Evolutionary conservation across 139 green algal genomes (phyloP).

Genomic region (Chlorella sorokiniana): DNA sequence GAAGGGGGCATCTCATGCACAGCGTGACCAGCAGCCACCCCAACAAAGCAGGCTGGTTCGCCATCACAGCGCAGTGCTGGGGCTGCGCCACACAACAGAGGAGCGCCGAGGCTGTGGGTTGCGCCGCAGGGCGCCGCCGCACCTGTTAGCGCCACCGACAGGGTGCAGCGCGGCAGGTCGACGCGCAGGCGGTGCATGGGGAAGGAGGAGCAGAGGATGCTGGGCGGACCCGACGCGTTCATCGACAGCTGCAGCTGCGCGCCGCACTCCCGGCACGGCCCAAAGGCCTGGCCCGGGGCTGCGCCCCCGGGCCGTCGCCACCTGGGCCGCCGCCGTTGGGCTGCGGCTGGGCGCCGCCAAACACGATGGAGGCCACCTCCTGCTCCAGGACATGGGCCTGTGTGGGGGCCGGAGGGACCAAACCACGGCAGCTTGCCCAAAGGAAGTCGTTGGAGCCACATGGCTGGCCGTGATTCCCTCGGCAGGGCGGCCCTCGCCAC

Average conservation of each 20-base stretch:
- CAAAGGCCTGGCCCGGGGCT: slow-evolving; percentile 41
- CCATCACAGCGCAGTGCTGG: neutral
- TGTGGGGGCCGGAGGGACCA: neutral
- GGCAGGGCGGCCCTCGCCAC: neutral
- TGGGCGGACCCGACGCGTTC: slow-evolving; percentile 1
- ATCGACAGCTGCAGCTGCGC: slow-evolving; percentile 45
- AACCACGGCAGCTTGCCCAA: too few species aligned
- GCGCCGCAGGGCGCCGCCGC: neutral
- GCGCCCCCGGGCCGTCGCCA: slow-evolving; percentile 18
- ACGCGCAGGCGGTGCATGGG: slow-evolving; percentile 32
- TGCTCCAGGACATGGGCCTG: slow-evolving; percentile 22
- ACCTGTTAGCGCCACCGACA: slow-evolving; percentile 11
- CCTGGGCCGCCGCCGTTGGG: neutral
- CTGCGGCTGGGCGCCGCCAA: slow-evolving; percentile 31
- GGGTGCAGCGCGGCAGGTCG: slow-evolving; percentile 29
- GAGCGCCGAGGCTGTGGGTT: neutral
- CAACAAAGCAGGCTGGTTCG: too few species aligned
- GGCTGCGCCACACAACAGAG: neutral
- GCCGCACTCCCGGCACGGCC: slow-evolving; percentile 57
- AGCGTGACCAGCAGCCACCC: too few species aligned
- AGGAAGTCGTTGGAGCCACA: too few species aligned
- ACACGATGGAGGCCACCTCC: slow-evolving; percentile 34
- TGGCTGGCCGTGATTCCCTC: too few species aligned
- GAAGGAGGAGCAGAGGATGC: slow-evolving; percentile 27
- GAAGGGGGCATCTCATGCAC: too few species aligned